Base-by-base conservation (phyloP, 164 flowering plant genomes). In the Chloranthus sessilifolius region DNA sequence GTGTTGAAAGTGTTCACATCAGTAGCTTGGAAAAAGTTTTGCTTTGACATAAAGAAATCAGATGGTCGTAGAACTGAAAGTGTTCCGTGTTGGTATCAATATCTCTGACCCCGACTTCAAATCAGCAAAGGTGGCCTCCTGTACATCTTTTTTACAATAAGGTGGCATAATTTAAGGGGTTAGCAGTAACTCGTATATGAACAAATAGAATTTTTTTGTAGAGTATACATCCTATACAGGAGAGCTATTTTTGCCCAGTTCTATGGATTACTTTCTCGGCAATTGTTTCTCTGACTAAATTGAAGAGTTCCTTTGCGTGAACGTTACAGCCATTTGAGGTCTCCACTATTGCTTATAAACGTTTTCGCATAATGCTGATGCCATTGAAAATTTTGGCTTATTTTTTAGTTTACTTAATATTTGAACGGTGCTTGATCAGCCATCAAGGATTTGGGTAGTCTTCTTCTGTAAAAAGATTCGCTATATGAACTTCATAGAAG, bases 11-110 rank as follows among this genome's bases (percentile, higher is more conserved):
- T 17, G 23, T 20, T 17, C 30, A 15, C 35, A 47, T 37, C 26
- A 26, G n/a, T n/a, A n/a, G n/a, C n/a, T n/a, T n/a, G n/a, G 25
- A 6, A 47, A 40, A 49, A 20, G 28, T 33, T 37, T 5, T 25
- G 2, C 28, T 45, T 43, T 24, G 3, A 39, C 29, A 36, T 62
- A 37, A 56, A 42, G 58, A 44, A 37, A 28, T 11, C 52, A 39
- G 45, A 28, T 43, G 49, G 34, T 19, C 20, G 3, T 21, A 39
- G 50, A 50, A 10, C 27, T 5, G 34, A 17, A 26, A 7, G 40
- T 25, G 23, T 47, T 24, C 21, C 47, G 40, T 25, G 23, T 47
- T 24, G 29, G 53, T 38, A 15, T 26, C 19, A 9, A 16, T 50
- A 24, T 11, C 44, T 22, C 29, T 4, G 24, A 8, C 35, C 45